phyloP scores from a whole-genome alignment of 2,329 filamentous ascomycete species.

The Paecilomyces formosus region DNA sequence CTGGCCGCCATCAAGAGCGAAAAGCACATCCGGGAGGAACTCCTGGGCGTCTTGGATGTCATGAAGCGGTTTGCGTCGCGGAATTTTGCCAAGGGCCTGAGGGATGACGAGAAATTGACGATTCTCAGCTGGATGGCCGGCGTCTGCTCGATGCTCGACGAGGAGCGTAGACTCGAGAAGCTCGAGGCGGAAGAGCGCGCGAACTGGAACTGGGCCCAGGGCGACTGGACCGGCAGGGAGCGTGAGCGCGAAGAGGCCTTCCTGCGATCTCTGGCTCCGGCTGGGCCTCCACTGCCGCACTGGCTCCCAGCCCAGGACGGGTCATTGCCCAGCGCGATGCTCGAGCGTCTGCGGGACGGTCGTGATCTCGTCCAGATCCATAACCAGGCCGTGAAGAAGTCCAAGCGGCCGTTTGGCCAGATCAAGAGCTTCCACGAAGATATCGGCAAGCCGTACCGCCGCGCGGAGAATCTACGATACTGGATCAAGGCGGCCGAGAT shows the following conservation, averaged over 20 bases:
- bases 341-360: conserved; percentile 68
- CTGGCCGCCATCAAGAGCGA: conserved; percentile 84
- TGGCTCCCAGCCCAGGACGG: conserved; percentile 55
- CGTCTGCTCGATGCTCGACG: conserved; percentile 67
- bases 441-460: conserved; percentile 87
- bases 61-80: conserved; percentile 85
- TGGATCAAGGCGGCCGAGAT: conserved; percentile 96
- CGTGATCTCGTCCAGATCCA: conserved; percentile 77
- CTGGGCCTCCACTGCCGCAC: conserved; percentile 52
- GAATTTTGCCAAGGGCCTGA: conserved; percentile 76
- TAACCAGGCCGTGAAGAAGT: conserved; percentile 80
- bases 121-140: conserved; percentile 74
- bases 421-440: conserved; percentile 89
- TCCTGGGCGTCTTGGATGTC: conserved; percentile 81
- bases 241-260: conserved; percentile 76
- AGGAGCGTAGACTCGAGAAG: conserved; percentile 70
- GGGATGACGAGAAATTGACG: conserved; percentile 65
- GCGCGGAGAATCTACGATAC: conserved; percentile 86
- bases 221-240: conserved; percentile 69
- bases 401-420: conserved; percentile 75
- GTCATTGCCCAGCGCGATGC: conserved; percentile 55
- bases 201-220: conserved; percentile 71
- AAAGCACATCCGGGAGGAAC: conserved; percentile 72
- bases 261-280: conserved; percentile 62
- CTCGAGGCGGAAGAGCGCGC: conserved; percentile 64